Conservation (phyloP, 306 rosid genomes). For the Biancaea sappan region DNA sequence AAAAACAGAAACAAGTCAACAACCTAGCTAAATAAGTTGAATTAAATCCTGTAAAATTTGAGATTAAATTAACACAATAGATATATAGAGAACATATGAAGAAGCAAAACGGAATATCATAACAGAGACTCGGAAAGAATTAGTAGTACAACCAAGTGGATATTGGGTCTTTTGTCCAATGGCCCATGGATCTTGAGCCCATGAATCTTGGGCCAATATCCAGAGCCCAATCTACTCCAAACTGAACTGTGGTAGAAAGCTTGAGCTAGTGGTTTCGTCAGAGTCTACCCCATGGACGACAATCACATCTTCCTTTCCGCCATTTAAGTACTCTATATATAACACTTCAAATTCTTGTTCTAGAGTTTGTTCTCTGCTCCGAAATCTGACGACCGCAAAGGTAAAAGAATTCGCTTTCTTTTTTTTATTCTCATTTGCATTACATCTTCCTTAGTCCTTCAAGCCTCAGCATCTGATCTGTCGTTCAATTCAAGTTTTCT, state of each 20-base stretch:
- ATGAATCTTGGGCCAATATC: no score
- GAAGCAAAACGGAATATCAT: no score
- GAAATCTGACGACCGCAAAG: neutral
- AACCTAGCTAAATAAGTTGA: no score
- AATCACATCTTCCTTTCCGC: neutral
- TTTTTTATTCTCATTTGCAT: neutral
- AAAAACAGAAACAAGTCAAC: no score
- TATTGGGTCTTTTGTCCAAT: no score
- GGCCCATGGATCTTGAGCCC: neutral
- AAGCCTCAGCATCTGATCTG: neutral
- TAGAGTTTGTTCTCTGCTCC: neutral
- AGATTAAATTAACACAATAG: no score
- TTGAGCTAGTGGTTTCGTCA: neutral
- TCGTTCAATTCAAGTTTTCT: neutral
- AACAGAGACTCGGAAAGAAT: no score
- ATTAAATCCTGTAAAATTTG: no score
- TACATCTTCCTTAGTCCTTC: neutral
- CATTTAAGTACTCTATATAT: neutral
- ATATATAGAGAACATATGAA: no score
- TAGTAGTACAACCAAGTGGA: no score
- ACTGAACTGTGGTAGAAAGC: neutral
- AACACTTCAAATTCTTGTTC: neutral
- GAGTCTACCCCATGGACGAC: neutral
- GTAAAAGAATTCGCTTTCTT: neutral
- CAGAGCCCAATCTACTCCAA: neutral